These are phyloP conservation scores for Brettanomyces anomalus DNA, from an alignment of 805 yeast species.

Conservation along the genomic window DNA sequence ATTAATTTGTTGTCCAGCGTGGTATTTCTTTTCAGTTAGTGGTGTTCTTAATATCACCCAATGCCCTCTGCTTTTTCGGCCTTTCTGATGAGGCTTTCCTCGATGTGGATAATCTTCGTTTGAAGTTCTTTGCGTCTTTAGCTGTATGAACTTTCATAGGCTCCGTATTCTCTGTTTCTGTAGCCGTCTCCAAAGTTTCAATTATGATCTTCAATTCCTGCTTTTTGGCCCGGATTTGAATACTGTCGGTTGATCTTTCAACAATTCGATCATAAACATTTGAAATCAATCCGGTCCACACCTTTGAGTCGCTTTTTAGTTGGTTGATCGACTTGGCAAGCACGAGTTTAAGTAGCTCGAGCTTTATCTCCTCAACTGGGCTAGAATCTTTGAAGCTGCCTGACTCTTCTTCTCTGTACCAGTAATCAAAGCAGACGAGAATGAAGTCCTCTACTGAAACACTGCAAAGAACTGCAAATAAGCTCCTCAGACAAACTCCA, in stretches of 20 bases:
- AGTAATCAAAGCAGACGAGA: background rate
- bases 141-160: too few relatives aligned
- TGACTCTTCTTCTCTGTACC: background rate
- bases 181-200: background rate
- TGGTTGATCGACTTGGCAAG: background rate
- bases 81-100: background rate
- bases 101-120: constrained; percentile 1
- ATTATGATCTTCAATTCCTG: background rate
- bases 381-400: background rate
- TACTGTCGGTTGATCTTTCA: background rate
- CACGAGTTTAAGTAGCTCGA: background rate
- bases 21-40: too few relatives aligned
- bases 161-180: too few relatives aligned
- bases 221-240: background rate
- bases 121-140: background rate
- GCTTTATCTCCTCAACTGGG: background rate
- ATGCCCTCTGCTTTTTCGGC: background rate
- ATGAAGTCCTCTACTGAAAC: constrained; percentile 1
- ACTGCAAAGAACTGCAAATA: background rate
- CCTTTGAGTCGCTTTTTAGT: background rate
- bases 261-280: background rate
- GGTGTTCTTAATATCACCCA: background rate
- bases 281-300: too few relatives aligned
- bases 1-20: too few relatives aligned
- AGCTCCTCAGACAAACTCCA: background rate